Evolutionary conservation across 2,329 filamentous ascomycete genomes (phyloP).

Genomic region (Trichophyton mentagrophytes): DNA sequence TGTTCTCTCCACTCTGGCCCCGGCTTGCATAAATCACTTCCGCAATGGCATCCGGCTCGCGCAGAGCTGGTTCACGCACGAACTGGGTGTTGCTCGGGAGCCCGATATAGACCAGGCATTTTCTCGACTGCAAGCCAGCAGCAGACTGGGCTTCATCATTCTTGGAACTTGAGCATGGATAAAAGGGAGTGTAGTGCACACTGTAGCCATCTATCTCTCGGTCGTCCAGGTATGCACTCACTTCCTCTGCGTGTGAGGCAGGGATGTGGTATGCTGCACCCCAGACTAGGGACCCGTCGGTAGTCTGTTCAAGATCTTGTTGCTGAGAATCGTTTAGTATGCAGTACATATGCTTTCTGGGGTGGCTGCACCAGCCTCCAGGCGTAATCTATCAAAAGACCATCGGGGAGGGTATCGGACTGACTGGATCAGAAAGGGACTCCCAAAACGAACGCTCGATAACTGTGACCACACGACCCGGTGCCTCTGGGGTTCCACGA

Average conservation of each 20-base stretch:
- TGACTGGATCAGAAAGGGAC: constrained; percentile 25
- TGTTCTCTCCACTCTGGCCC: constrained; percentile 80
- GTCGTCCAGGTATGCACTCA: constrained; percentile 83
- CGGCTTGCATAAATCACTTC: constrained; percentile 63
- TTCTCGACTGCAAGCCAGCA: constrained; percentile 24
- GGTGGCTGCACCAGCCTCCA: not conserved
- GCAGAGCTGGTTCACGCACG: constrained; percentile 40
- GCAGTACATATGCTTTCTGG: not conserved
- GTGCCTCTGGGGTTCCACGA: constrained; percentile 73
- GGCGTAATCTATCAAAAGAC: not conserved
- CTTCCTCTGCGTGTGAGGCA: constrained; percentile 58
- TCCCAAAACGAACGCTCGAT: constrained; percentile 78
- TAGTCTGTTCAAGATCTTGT: constrained; percentile 21
- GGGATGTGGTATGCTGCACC: constrained; percentile 83
- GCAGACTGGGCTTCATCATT: constrained; percentile 5
- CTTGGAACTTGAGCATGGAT: constrained; percentile 43
- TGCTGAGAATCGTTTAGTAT: constrained; percentile 17
- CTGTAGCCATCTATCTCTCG: constrained; percentile 96
- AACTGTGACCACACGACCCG: constrained; percentile 84
- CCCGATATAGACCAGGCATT: constrained; percentile 79
- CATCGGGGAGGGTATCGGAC: not conserved
- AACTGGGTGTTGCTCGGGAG: constrained; percentile 90
- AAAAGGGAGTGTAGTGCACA: constrained; percentile 79
- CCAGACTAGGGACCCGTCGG: constrained; percentile 50
- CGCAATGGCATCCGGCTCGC: constrained; percentile 65